A percentile compares a stretch with the other conserved stretches of the same genome.
These are phyloP conservation scores for Monosporascus sp. DNA, from an alignment of 2,329 filamentous ascomycete genomes.

Conservation along the genomic window DNA sequence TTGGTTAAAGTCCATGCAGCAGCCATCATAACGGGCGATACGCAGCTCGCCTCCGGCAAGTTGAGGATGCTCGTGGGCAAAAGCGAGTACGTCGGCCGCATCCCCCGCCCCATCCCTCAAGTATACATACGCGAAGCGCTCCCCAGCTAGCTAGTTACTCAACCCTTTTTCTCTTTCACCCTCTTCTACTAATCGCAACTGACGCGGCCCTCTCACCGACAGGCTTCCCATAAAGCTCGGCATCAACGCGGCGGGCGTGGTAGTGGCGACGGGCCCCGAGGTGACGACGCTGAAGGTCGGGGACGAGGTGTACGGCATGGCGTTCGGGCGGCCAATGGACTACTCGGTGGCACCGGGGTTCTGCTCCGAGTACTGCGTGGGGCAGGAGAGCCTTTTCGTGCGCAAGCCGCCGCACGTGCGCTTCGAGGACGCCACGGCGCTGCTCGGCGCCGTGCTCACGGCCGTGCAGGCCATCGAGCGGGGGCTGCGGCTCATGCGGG, in stretches of 20 bases:
- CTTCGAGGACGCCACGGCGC: conserved; percentile 32
- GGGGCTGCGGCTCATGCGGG: conserved; percentile 32
- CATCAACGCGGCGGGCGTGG: conserved; percentile 24
- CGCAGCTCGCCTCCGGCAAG: conserved; percentile 23
- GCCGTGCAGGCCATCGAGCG: conserved; percentile 38
- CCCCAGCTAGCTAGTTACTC: neutral
- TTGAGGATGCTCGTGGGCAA: conserved; percentile 19
- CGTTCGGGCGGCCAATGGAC: conserved; percentile 34
- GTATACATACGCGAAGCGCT: neutral
- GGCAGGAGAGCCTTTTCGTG: conserved; percentile 29
- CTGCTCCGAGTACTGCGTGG: conserved; percentile 36
- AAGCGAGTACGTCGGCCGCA: conserved; percentile 19
- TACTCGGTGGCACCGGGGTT: conserved; percentile 24
- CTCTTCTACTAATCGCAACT: neutral
- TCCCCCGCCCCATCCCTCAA: neutral
- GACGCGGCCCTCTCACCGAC: too few relatives aligned
- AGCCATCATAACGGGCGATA: conserved; percentile 31
- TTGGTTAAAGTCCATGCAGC: conserved; percentile 36
- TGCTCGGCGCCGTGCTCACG: conserved; percentile 32
- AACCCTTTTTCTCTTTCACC: neutral
- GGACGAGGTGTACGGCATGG: conserved; percentile 35
- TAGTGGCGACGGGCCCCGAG: conserved; percentile 23
- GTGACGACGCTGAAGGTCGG: conserved; percentile 26
- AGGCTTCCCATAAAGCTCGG: conserved; percentile 22
- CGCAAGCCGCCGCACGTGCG: conserved; percentile 23